Conservation (phyloP, 352 stramenopile species). For the Plasmopara viticola region DNA sequence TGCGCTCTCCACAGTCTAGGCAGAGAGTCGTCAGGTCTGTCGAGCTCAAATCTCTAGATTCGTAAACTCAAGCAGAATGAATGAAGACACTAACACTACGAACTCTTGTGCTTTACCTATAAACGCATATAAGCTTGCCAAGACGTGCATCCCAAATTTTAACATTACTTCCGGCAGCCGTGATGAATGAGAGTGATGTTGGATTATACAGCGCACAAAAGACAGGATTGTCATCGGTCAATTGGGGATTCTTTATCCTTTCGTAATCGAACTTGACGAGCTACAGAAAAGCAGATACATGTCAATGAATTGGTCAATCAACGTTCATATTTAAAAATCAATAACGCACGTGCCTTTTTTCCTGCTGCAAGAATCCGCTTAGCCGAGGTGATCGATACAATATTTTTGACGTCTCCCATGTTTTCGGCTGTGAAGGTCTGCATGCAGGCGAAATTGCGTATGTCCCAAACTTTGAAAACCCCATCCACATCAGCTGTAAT, state of each 20-base stretch:
- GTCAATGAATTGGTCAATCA: not conserved
- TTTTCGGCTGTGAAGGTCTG: constrained; percentile 82
- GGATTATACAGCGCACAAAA: constrained; percentile 81
- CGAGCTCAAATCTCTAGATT: constrained; percentile 40
- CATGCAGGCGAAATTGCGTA: constrained; percentile 86
- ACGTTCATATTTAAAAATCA: not conserved
- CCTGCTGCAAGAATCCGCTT: constrained; percentile 75
- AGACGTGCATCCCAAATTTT: constrained; percentile 86
- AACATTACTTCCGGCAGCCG: constrained; percentile 62
- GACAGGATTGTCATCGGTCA: constrained; percentile 79
- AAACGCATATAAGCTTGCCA: constrained; percentile 75
- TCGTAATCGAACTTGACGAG: constrained; percentile 85
- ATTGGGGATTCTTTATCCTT: constrained; percentile 78
- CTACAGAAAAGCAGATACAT: constrained; percentile 9
- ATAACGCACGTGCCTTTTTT: constrained; percentile 42
- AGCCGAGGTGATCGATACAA: constrained; percentile 57
- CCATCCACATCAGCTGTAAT: constrained; percentile 81
- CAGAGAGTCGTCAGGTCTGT: constrained; percentile 75
- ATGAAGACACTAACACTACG: not conserved
- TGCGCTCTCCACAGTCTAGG: constrained; percentile 77
- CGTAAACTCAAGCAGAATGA: constrained; percentile 1
- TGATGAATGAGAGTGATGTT: constrained; percentile 85
- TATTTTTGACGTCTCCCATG: constrained; percentile 64
- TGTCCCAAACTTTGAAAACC: constrained; percentile 87
- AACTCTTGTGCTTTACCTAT: constrained; percentile 29